A percentile compares a stretch with the other conserved stretches of the same genome.
Conservation (phyloP, 768 basidiomycete genomes). For the Amanita subjunquillea region DNA sequence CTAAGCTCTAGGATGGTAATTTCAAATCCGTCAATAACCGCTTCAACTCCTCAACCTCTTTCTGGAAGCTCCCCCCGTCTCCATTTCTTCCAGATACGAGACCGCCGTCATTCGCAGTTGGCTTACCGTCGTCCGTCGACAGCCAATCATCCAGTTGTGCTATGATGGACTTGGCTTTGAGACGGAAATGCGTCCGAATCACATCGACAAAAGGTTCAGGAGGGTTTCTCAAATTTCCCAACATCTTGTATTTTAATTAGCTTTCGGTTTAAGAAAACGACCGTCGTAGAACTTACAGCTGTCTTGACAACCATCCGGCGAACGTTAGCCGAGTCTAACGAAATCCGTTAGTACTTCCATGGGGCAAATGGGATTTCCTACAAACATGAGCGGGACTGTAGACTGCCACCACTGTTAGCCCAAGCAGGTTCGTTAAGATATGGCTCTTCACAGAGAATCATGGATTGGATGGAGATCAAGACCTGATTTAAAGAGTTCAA, state of each 20-base stretch:
- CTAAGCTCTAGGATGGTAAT: not conserved
- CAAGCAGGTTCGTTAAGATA: slow-evolving; percentile 91
- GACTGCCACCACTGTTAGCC: slow-evolving; percentile 62
- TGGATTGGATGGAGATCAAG: slow-evolving; percentile 89
- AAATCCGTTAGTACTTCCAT: not conserved
- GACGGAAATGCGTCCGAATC: slow-evolving; percentile 82
- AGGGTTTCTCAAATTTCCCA: slow-evolving; percentile 70
- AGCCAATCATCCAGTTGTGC: slow-evolving; percentile 78
- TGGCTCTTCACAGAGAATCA: slow-evolving; percentile 93
- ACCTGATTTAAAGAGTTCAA: slow-evolving; percentile 40
- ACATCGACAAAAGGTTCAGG: slow-evolving; percentile 83
- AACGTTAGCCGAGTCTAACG: slow-evolving; percentile 80
- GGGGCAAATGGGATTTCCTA: slow-evolving; percentile 1
- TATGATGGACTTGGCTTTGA: slow-evolving; percentile 65
- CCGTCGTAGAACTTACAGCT: slow-evolving; percentile 41
- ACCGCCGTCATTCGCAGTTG: slow-evolving; percentile 47
- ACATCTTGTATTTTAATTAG: slow-evolving; percentile 44
- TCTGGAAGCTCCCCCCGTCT: slow-evolving; percentile 42
- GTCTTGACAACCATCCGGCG: slow-evolving; percentile 87
- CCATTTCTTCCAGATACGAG: slow-evolving; percentile 18
- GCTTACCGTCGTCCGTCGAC: slow-evolving; percentile 59
- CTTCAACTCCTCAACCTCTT: slow-evolving; percentile 69
- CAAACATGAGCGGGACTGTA: slow-evolving; percentile 71
- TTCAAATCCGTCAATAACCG: slow-evolving; percentile 35
- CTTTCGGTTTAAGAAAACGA: not conserved